phyloP scores from a whole-genome alignment of 31 red algal genomes.

The Odonthalia washingtoniensis region DNA sequence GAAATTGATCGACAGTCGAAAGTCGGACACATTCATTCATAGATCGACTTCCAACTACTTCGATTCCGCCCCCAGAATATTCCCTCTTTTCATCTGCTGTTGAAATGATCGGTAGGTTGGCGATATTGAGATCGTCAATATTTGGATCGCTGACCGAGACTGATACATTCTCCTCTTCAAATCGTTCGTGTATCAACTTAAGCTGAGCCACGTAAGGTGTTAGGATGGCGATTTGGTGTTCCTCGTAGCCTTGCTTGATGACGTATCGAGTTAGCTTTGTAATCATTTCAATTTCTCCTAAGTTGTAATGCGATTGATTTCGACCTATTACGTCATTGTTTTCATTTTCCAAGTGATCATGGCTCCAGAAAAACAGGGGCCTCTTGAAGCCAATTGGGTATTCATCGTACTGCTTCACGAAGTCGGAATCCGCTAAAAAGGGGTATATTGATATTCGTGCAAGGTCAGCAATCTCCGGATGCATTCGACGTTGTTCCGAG shows the following conservation, averaged over 20 bases:
- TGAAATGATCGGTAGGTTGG: not conserved
- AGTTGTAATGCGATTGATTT: constrained; percentile 40
- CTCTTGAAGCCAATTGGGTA: constrained; percentile 28
- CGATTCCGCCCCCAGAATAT: not conserved
- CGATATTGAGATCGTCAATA: not conserved
- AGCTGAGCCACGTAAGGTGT: constrained; percentile 78
- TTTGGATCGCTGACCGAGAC: constrained; percentile 49
- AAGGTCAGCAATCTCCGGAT: constrained; percentile 53
- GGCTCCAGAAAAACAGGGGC: constrained; percentile 43
- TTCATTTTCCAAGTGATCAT: constrained; percentile 23
- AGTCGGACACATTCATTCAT: constrained; percentile 54
- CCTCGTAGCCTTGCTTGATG: constrained; percentile 59
- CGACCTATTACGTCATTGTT: not conserved
- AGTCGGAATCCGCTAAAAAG: constrained; percentile 30
- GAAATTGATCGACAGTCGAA: constrained; percentile 82
- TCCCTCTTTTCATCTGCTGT: not conserved
- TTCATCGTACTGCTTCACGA: constrained; percentile 4
- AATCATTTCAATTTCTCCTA: constrained; percentile 54
- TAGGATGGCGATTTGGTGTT: constrained; percentile 59
- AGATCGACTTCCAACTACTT: not conserved
- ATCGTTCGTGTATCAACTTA: not conserved
- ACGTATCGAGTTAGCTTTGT: constrained; percentile 55
- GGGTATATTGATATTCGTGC: constrained; percentile 49
- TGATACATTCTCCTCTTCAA: constrained; percentile 20
- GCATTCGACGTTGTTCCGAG: constrained; percentile 64